phyloP scores from a whole-genome alignment of 306 rosid genomes.

The Cucumis hystrix region DNA sequence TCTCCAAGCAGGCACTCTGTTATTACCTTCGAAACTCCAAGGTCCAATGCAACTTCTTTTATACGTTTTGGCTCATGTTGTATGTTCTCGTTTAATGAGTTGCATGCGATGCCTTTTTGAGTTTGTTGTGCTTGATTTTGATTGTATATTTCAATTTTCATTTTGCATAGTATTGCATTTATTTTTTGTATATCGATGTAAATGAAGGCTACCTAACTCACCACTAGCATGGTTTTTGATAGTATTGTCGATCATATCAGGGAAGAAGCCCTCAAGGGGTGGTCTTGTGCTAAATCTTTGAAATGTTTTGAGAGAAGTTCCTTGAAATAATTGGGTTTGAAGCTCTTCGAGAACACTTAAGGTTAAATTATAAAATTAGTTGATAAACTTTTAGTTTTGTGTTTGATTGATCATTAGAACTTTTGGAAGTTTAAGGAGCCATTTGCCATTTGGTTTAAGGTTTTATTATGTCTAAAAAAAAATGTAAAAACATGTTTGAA shows the following conservation, averaged over 20 bases:
- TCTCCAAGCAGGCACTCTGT: neutral
- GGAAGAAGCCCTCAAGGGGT: neutral
- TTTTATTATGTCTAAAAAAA: too few species aligned
- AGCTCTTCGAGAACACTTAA: too few species aligned
- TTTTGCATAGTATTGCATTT: neutral
- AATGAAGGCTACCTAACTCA: neutral
- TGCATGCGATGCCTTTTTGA: neutral
- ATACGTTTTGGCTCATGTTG: neutral
- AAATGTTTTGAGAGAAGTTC: neutral
- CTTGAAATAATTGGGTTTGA: neutral
- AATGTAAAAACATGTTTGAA: too few species aligned
- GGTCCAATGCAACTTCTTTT: neutral
- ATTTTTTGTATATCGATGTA: neutral
- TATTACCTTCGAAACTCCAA: neutral
- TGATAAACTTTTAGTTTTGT: too few species aligned
- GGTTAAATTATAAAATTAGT: too few species aligned
- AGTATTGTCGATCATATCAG: neutral
- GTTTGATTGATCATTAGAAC: too few species aligned
- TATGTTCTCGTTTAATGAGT: neutral
- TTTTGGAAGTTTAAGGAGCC: too few species aligned
- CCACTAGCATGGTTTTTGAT: neutral
- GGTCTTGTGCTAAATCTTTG: neutral
- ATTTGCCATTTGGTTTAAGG: too few species aligned
- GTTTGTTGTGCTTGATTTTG: neutral
- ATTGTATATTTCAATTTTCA: neutral